phyloP scores from a whole-genome alignment of 176 grass and related monocot species.

The Eremochloa ophiuroides region DNA sequence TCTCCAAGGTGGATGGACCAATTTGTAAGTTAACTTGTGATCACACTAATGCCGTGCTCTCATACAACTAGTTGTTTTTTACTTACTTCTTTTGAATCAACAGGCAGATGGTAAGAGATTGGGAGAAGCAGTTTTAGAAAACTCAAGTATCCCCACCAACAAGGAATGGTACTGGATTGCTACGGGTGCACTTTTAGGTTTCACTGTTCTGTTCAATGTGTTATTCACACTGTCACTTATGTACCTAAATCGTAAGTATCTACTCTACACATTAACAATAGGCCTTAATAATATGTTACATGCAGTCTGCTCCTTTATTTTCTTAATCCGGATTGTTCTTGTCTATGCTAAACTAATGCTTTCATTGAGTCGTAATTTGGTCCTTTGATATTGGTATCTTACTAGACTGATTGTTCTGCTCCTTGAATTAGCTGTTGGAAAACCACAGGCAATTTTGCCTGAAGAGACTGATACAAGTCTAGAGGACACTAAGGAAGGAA shows the following conservation, averaged over 20 bases:
- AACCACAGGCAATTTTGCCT: constrained; percentile 77
- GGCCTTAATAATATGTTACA: not conserved
- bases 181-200: constrained; percentile 70
- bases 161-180: constrained; percentile 93
- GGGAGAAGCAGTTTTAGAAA: constrained; percentile 62
- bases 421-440: constrained; percentile 69
- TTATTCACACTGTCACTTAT: constrained; percentile 84
- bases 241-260: constrained; percentile 78
- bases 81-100: constrained; percentile 13
- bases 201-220: constrained; percentile 85
- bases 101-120: constrained; percentile 57
- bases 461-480: constrained; percentile 55
- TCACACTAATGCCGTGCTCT: not conserved
- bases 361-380: not conserved
- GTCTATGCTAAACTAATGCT: not conserved
- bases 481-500: constrained; percentile 19
- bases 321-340: not conserved
- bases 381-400: not conserved
- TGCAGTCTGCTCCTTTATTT: not conserved
- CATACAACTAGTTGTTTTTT: constrained; percentile 12
- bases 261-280: constrained; percentile 10
- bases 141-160: constrained; percentile 50
- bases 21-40: constrained; percentile 46
- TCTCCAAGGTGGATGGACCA: constrained; percentile 88
- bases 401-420: not conserved